Evolutionary conservation across 345 rosid species (phyloP).

Genomic region (Camelina sativa): DNA sequence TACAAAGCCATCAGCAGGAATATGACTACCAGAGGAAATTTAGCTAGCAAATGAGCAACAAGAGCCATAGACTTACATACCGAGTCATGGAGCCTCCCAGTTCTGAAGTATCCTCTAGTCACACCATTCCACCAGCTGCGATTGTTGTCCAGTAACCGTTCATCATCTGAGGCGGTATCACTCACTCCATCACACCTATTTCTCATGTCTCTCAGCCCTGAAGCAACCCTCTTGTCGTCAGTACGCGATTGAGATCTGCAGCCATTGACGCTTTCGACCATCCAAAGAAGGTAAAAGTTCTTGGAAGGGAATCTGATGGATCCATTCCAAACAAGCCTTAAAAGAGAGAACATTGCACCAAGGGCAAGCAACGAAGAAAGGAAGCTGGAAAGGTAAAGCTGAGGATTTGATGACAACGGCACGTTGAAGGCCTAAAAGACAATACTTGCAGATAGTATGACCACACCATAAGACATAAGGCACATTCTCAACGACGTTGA

Average conservation of each 20-base stretch:
- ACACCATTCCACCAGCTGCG: constrained; percentile 31
- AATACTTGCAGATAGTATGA: constrained; percentile 69
- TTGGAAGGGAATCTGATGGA: constrained; percentile 61
- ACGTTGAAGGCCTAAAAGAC: constrained; percentile 64
- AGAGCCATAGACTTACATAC: constrained; percentile 61
- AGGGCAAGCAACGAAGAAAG: constrained; percentile 66
- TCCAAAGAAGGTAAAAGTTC: constrained; percentile 74
- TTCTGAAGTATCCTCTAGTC: constrained; percentile 38
- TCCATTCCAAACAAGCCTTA: constrained; percentile 61
- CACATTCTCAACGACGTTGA: constrained; percentile 69
- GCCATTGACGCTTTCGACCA: constrained; percentile 69
- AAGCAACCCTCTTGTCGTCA: constrained; percentile 21
- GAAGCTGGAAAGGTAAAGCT: constrained; percentile 54
- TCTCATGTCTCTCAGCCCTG: constrained; percentile 41
- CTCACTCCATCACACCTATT: constrained; percentile 39
- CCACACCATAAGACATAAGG: constrained; percentile 81
- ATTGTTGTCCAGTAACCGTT: constrained; percentile 26
- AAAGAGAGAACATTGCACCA: constrained; percentile 69
- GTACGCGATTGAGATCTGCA: constrained; percentile 46
- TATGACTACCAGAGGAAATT: constrained; percentile 64
- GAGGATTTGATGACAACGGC: constrained; percentile 55
- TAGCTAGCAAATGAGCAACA: constrained; percentile 55
- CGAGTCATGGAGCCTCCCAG: constrained; percentile 49
- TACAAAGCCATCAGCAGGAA: constrained; percentile 59
- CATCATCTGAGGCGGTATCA: constrained; percentile 29